Conservation (phyloP, 2,329 filamentous ascomycete species). For the Fusarium coffeatum region DNA sequence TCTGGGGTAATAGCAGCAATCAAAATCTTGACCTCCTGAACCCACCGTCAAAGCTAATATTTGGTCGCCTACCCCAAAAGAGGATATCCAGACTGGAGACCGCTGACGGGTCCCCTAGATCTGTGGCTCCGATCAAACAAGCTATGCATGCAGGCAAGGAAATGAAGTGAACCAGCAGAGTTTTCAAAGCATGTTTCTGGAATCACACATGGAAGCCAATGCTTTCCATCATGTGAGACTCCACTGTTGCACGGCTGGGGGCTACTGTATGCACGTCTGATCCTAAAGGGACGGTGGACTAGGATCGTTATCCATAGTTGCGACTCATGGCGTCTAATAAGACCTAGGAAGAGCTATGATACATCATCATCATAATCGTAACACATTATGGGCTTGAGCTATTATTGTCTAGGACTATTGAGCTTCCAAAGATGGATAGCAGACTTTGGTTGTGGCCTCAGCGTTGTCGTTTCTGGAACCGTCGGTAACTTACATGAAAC, state of each 20-base stretch:
- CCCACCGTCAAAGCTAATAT: constrained; percentile 25
- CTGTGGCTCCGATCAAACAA: constrained; percentile 27
- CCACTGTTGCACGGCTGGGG: constrained; percentile 14
- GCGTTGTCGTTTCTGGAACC: background rate
- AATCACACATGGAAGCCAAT: constrained; percentile 31
- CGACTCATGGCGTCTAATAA: constrained; percentile 24
- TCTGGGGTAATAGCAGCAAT: constrained; percentile 32
- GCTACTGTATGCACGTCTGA: constrained; percentile 16
- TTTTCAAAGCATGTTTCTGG: constrained; percentile 39
- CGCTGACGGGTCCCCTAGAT: constrained; percentile 12
- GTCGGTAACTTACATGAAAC: background rate
- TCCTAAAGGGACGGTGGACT: constrained; percentile 3
- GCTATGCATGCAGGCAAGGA: constrained; percentile 8
- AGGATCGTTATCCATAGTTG: constrained; percentile 4
- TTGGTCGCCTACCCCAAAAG: constrained; percentile 16
- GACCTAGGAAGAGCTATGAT: constrained; percentile 12
- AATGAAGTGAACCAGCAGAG: constrained; percentile 34
- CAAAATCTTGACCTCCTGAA: constrained; percentile 7
- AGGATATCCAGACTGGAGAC: constrained; percentile 4
- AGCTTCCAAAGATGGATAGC: background rate
- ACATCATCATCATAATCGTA: constrained; percentile 7
- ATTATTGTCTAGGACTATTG: constrained; percentile 24
- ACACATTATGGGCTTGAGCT: constrained; percentile 6
- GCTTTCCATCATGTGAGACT: constrained; percentile 32
- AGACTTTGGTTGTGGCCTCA: constrained; percentile 3